Evolutionary conservation across 202 grass and related monocot species (phyloP), one percentile per base, ranked within the genome.

Genomic region (Setaria viridis): DNA sequence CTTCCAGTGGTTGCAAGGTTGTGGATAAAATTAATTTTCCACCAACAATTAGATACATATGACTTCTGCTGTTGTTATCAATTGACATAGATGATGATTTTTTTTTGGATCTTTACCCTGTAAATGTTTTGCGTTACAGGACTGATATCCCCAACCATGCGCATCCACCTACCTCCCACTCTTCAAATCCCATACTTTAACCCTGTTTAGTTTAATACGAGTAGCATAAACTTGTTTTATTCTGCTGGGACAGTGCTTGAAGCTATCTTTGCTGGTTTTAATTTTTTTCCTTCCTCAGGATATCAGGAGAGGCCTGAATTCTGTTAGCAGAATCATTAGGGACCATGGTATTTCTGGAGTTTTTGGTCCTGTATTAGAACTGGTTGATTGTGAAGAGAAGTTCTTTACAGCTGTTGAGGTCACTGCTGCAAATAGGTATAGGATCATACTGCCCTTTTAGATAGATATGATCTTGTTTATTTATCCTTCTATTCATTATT

Each of bases 321-420:
- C 93, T 92, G 96, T 99, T 75, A 99, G 83, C 86, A 94, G 93
- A 82, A 99, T 99, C 69, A 89, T 95, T 56, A 93, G 64, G 78
- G 92, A 94, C 76, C 88, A 95, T 80, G 85, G 80, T 58, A 95
- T 99, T 82, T 34, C 72, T 73, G 96, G 96, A 46, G 96, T 99
- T 69, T 94, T 91, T 91, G 96, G 96, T 87, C 96, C 96, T 83
- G 87, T 99, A 79, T 62, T 99, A 76, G 96, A 99, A 85, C 84
- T 99, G 82, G 84, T 99, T 89, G 96, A 99, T 75, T 94, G 93
- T 10, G 93, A 99, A 63, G 91, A 93, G 86, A 95, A 99, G 56
- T 99, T 99, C 79, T 99, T 99, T 79, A 99, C 96, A 80, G 91
- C 96, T 88, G 96, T 99, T 86, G 96, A 99, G 87, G 93, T 99